A percentile compares a stretch with the other conserved stretches of the same genome.
phyloP scores from a whole-genome alignment of 2,329 filamentous ascomycete genomes.

The Spiromastix sp. region DNA sequence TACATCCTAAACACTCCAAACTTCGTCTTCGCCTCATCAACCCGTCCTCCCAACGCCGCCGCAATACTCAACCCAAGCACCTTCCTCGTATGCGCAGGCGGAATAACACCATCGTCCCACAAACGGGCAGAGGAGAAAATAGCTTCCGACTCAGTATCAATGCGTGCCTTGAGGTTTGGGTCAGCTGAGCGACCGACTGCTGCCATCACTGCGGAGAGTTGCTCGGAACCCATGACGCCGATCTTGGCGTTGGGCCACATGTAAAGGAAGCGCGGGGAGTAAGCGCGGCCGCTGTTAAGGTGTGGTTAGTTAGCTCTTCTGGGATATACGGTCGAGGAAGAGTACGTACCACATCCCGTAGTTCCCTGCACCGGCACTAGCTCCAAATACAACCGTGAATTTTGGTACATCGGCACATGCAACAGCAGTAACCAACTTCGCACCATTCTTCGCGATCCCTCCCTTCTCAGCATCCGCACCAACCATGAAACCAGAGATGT shows the following conservation, averaged over 20 bases:
- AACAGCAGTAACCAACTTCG: slow-evolving; percentile 91
- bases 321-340: slow-evolving; percentile 2
- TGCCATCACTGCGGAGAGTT: slow-evolving; percentile 87
- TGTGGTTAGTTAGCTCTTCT: slow-evolving; percentile 3
- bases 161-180: slow-evolving; percentile 67
- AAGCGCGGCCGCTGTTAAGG: slow-evolving; percentile 62
- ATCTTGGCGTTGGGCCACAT: slow-evolving; percentile 98
- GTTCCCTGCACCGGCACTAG: slow-evolving; percentile 86
- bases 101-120: slow-evolving; percentile 83
- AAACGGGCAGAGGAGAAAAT: slow-evolving; percentile 78
- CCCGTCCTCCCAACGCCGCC: slow-evolving; percentile 58
- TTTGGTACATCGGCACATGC: slow-evolving; percentile 92
- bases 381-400: slow-evolving; percentile 92
- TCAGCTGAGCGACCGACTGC: slow-evolving; percentile 79
- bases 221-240: slow-evolving; percentile 91
- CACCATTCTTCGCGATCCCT: slow-evolving; percentile 95
- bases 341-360: slow-evolving; percentile 82
- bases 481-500: slow-evolving; percentile 98
- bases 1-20: slow-evolving; percentile 83
- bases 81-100: slow-evolving; percentile 61
- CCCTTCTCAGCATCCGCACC: slow-evolving; percentile 83
- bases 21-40: slow-evolving; percentile 48
- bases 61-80: slow-evolving; percentile 64
- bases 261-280: slow-evolving; percentile 82
- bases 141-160: slow-evolving; percentile 83